Evolutionary conservation across 768 basidiomycete species (phyloP), one percentile per base, ranked within the genome.

Genomic region (Suillus paluster): DNA sequence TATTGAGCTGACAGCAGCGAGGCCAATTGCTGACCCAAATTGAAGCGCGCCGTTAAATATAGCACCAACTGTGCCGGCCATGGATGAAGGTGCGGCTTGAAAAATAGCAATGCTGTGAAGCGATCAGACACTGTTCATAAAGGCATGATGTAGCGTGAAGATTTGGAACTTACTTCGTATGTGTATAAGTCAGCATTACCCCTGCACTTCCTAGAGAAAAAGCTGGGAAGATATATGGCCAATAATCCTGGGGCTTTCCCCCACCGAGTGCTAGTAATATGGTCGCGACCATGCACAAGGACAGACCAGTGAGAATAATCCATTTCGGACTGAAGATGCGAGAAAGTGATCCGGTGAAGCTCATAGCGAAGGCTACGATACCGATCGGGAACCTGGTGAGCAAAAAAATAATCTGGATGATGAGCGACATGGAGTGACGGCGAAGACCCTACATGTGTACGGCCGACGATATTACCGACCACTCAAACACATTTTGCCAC

Each of bases 11-110:
- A 84, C 77, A 27, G 78, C 77, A 15, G 86, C 81, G 36, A 83
- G 71, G 21, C 83, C 84, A 23, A 83, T 73, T 7, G 86, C 85
- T 11, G 78, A 78, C 38, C 84, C 84, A 61, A 84, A 73, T 68
- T 87, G 83, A 1, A 85, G 77, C 12, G 82, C 81, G 25, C 79
- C 78, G 60, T 83, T 84, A 75, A 84, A 84, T 44, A 87, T 80
- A 17, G 85, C 86, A 21, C 83, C 83, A 17, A 85, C 78, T 5
- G 80, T 82, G 44, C 86, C 85, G 5, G 83, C 77, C 67, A 83
- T 80, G n/a, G 76, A 74, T 9, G 80, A 61, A 6, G 84, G 84
- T 5, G 78, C 79, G 41, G 78, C 78, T 61, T 76, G 78, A 71
- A 86, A 80, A 44, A 86, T 77, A 15, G 83, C 82, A 50, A 86